phyloP scores from a whole-genome alignment of 345 rosid genomes.

The Salix purpurea region DNA sequence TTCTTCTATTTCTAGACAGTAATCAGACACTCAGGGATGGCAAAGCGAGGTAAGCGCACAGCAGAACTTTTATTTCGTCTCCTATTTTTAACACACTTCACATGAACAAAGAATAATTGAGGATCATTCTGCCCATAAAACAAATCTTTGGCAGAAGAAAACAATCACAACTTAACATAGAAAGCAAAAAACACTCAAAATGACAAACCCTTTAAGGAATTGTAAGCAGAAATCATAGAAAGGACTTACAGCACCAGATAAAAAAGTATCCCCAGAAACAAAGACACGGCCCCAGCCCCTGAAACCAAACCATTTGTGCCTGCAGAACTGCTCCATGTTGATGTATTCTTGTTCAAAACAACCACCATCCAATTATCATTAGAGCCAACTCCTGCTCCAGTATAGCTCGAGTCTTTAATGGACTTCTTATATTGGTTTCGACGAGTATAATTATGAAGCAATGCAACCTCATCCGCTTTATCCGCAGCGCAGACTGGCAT shows the following conservation, averaged over 20 bases:
- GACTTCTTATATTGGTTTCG: conserved; percentile 33
- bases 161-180: too few relatives aligned
- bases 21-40: too few relatives aligned
- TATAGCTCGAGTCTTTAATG: conserved; percentile 52
- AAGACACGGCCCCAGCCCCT: conserved; percentile 1
- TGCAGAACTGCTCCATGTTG: conserved; percentile 39
- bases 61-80: too few relatives aligned
- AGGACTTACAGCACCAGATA: not conserved
- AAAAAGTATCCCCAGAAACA: conserved; percentile 14
- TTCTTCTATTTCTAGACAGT: too few relatives aligned
- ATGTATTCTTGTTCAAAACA: conserved; percentile 42
- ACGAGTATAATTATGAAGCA: conserved; percentile 49
- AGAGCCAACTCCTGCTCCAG: conserved; percentile 56
- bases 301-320: conserved; percentile 17
- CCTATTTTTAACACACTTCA: too few relatives aligned
- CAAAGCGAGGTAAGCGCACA: too few relatives aligned
- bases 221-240: too few relatives aligned
- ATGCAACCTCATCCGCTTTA: not conserved
- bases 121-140: too few relatives aligned
- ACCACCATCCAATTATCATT: conserved; percentile 78
- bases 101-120: too few relatives aligned
- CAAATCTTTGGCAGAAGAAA: too few relatives aligned
- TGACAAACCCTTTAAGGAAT: too few relatives aligned
- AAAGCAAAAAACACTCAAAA: too few relatives aligned
- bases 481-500: not conserved